Base-by-base conservation (phyloP, 331 rosid genomes). In the Rosa hybrid region DNA sequence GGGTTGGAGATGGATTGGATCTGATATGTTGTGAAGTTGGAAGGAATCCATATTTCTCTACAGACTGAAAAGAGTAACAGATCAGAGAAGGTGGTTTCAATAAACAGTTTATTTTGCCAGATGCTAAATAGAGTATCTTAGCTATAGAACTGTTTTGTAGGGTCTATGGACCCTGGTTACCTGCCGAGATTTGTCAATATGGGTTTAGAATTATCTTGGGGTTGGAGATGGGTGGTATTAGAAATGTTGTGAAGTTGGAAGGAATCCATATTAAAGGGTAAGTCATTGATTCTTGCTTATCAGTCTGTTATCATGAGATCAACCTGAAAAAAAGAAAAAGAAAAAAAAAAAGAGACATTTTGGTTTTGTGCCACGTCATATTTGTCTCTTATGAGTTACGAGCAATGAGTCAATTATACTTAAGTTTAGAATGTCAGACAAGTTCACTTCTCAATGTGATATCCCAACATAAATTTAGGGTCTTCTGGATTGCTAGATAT, bases 211-310 rank as follows among this genome's bases (percentile, higher is more conserved):
- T 71, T 48, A 48, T 46, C n/a, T 46, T 23, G 41, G 21, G 59
- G 18, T 71, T 23, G 27, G 64, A 8, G 41, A 38, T 46, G 21
- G 39, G 41, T 41, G 39, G 74, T 17, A 53, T 17, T 17, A 53
- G 59, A 53, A 23, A 27, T 21, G 57, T 75, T 75, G 44, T 56
- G 48, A 62, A 74, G 53, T 45, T 17, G 49, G 44, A 38, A 21
- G 21, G 44, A 50, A 14, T 62, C 48, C 69, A 27, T 45, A 21
- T 7, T 74, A 13, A 74, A 20, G 30, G 30, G 7, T 74, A 54
- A 54, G 44, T 74, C 21, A n/a, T n/a, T 57, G 25, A 74, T 74
- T 21, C 42, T 51, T 41, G 57, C 14, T 71, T 46, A 71, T 44
- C 57, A 27, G 21, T 18, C 42, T 57, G 34, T 39, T 13, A 12